Base-by-base conservation (phyloP, 1,139 yeast species). In the Taiozyma sp. region DNA sequence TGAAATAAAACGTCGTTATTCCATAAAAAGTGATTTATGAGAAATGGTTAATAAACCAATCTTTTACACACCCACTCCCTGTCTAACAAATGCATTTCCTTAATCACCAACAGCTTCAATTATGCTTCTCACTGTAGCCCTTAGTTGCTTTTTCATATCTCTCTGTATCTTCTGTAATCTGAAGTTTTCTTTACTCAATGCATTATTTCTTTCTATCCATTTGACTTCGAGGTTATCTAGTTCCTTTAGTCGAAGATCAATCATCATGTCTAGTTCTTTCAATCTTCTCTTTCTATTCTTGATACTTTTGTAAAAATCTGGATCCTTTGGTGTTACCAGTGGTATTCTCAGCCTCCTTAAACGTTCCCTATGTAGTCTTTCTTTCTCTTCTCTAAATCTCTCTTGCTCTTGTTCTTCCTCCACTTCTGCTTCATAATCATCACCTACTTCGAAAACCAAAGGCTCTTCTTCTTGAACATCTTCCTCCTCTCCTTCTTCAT, bases 341-440 rank as follows among this genome's bases (percentile, higher is more conserved):
- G 41, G 41, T 14, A 37, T 37, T 37, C 24, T 37, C 4, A 37
- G 24, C 24, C 19, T 37, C 24, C 21, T 37, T 6, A 37, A 6
- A 6, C 41, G 41, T 19, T 37, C 24, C 5, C 14, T 5, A 2
- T 37, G 41, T 7, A 19, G 41, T 21, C 41, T 37, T 10, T 37
- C 41, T 19, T 37, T 24, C 24, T 37, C 41, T 14, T 37, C 41
- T 9, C 14, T 37, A 6, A 19, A n/a, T 37, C 24, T 37, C 19
- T 37, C 24, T 19, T 6, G 3, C 8, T 37, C 41, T 3, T 19
- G 24, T 2, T 37, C 41, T 10, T 37, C 24, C 7, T 64, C 64
- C 28, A 69, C 71, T 39, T 80, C 70, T 54, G 81, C 86, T 48
- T 76, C 79, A 54, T 81, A 85, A 34, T 81, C 73, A 58, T 80